Conservation (phyloP, 2,329 filamentous ascomycete species). For the Gremmenia infestans region DNA sequence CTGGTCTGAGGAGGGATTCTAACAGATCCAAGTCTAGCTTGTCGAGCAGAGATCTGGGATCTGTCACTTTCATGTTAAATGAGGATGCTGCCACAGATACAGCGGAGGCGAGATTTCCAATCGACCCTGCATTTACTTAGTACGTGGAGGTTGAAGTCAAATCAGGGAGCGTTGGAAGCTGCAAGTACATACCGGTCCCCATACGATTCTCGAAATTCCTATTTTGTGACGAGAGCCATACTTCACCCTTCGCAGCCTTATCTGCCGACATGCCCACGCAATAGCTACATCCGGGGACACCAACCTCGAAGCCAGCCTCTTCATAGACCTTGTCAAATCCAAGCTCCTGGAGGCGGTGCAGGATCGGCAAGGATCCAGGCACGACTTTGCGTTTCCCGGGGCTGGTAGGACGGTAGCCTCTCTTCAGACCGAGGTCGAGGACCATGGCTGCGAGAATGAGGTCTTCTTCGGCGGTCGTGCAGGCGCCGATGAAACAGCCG, state of each 20-base stretch:
- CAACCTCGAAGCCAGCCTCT: constrained; percentile 37
- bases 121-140: constrained; percentile 29
- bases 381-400: constrained; percentile 37
- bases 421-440: constrained; percentile 34
- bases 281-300: constrained; percentile 39
- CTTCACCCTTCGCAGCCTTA: constrained; percentile 36
- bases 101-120: constrained; percentile 42
- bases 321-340: constrained; percentile 37
- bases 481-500: constrained; percentile 43
- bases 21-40: constrained; percentile 13
- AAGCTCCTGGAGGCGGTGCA: constrained; percentile 32
- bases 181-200: constrained; percentile 33
- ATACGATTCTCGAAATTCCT: constrained; percentile 43
- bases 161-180: background rate
- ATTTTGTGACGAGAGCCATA: constrained; percentile 43
- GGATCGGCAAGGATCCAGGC: constrained; percentile 38
- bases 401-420: constrained; percentile 27
- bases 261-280: constrained; percentile 40
- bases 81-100: constrained; percentile 43
- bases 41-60: constrained; percentile 33
- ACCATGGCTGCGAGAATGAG: constrained; percentile 39
- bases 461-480: constrained; percentile 43
- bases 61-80: constrained; percentile 40
- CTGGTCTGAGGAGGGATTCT: too few relatives aligned
- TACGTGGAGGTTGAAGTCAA: too few relatives aligned